These are phyloP conservation scores for Apiospora sp. DNA, from an alignment of 2,329 filamentous ascomycete species.

Conservation along the genomic window DNA sequence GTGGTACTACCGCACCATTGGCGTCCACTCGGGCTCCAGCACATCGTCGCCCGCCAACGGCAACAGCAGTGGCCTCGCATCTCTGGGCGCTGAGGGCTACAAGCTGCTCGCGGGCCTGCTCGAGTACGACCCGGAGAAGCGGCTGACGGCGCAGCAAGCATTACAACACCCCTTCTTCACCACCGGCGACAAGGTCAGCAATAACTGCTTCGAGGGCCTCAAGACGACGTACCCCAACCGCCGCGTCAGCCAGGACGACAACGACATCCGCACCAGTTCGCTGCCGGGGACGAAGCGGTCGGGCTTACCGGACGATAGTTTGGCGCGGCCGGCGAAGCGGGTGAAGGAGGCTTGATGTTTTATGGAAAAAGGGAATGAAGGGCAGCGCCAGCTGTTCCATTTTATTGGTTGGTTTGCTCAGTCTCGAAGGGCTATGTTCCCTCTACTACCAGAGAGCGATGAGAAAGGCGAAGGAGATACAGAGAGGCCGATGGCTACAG, in stretches of 20 bases:
- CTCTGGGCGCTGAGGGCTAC: conserved; percentile 79
- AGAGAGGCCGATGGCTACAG: neutral
- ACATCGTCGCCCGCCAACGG: conserved; percentile 32
- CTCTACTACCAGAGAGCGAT: too few species aligned
- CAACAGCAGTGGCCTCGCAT: conserved; percentile 53
- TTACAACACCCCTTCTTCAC: conserved; percentile 91
- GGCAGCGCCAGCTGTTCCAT: too few species aligned
- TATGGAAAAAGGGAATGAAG: too few species aligned
- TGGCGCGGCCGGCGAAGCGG: conserved; percentile 67
- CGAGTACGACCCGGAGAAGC: conserved; percentile 90
- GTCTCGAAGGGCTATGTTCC: too few species aligned
- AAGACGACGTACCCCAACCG: conserved; percentile 90
- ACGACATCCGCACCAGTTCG: conserved; percentile 91
- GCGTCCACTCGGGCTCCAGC: conserved; percentile 39
- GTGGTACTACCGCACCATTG: conserved; percentile 10
- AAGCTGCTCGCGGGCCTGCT: conserved; percentile 82
- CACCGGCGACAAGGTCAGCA: conserved; percentile 74
- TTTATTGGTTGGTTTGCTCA: too few species aligned
- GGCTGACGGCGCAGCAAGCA: conserved; percentile 86
- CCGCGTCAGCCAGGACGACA: conserved; percentile 91
- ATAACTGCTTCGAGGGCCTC: conserved; percentile 90
- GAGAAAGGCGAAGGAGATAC: neutral
- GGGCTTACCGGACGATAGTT: conserved; percentile 80
- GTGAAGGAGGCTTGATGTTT: conserved; percentile 59
- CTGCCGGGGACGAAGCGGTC: conserved; percentile 91